Evolutionary conservation across 73 alveolate species (phyloP).

Genomic region (Breviolum minutum): DNA sequence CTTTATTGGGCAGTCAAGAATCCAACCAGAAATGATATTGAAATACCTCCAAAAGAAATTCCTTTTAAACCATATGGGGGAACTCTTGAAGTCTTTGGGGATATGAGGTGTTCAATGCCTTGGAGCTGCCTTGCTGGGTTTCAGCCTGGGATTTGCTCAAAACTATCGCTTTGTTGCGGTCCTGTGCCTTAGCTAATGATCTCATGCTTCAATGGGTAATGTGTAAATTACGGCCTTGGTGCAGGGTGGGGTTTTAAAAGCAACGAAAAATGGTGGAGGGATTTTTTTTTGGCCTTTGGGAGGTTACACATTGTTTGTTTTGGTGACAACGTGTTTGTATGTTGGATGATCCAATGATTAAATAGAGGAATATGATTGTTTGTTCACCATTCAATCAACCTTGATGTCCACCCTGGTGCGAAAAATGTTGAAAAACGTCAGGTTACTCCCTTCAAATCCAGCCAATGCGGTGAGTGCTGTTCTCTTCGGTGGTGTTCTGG

Average conservation of each 20-base stretch:
- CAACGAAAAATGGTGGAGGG: too few species aligned
- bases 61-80: too few species aligned
- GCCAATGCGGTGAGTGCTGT: constrained; percentile 42
- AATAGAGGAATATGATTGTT: too few species aligned
- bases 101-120: constrained; percentile 25
- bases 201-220: background rate
- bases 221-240: background rate
- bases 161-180: constrained; percentile 79
- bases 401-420: too few species aligned
- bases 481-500: constrained; percentile 74
- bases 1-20: too few species aligned
- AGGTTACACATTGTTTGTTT: too few species aligned
- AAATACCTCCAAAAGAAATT: too few species aligned
- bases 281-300: too few species aligned
- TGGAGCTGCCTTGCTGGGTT: constrained; percentile 54
- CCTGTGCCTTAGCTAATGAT: background rate
- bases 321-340: too few species aligned
- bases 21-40: too few species aligned
- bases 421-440: background rate
- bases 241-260: background rate
- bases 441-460: constrained; percentile 57
- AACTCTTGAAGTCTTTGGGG: background rate
- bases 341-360: too few species aligned
- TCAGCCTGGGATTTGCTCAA: constrained; percentile 51
- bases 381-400: too few species aligned